Percentiles rank a stretch among this genome's conserved stretches.
phyloP scores from a whole-genome alignment of 306 rosid species.

The Echinosophora koreensis region DNA sequence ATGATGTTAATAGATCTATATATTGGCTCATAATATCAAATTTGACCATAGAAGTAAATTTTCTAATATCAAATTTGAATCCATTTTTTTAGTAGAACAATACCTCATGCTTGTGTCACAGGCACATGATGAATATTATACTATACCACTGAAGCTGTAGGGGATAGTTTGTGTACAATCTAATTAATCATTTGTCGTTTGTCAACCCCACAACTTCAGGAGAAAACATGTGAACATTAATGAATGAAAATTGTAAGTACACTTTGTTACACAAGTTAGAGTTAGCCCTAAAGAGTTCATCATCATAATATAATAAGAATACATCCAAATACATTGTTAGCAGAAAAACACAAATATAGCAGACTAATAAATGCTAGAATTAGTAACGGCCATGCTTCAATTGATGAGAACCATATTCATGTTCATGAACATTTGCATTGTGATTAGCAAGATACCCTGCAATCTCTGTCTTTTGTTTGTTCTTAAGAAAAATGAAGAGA shows the following conservation, averaged over 20 bases:
- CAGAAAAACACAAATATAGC: not conserved
- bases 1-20: not conserved
- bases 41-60: no score
- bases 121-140: conserved; percentile 30
- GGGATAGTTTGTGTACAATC: conserved; percentile 3
- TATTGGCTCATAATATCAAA: not conserved
- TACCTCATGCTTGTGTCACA: conserved; percentile 19
- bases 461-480: not conserved
- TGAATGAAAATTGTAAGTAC: not conserved
- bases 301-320: not conserved
- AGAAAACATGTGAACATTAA: conserved; percentile 45
- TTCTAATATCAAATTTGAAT: no score
- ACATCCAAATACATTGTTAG: conserved; percentile 38
- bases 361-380: not conserved
- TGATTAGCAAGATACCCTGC: not conserved
- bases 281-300: not conserved
- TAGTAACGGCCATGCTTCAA: not conserved
- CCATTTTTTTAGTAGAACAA: no score
- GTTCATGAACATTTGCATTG: conserved; percentile 11
- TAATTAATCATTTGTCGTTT: conserved; percentile 36
- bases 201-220: conserved; percentile 40
- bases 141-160: not conserved
- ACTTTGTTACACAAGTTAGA: not conserved
- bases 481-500: conserved; percentile 14
- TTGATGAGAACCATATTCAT: not conserved